Evolutionary conservation across 176 grass and related monocot species (phyloP).

Genomic region (Zoysia pacifica): DNA sequence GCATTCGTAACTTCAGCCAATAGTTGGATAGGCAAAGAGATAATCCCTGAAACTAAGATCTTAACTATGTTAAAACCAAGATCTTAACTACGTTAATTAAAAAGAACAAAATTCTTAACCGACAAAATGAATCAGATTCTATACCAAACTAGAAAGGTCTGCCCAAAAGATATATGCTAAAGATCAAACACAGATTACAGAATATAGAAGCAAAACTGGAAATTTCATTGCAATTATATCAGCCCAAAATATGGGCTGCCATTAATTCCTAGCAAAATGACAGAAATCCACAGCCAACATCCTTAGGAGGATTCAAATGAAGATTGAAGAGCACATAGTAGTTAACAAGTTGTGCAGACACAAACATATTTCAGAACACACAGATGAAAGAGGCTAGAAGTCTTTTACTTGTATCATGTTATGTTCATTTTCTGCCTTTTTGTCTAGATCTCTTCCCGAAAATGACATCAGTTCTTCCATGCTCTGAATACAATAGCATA

Average conservation of each 20-base stretch:
- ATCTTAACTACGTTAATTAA: too few species aligned
- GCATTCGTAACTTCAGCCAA: background rate
- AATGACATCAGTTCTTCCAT: conserved; percentile 80
- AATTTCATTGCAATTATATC: conserved; percentile 18
- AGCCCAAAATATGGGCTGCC: background rate
- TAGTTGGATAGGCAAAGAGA: background rate
- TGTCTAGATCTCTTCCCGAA: conserved; percentile 56
- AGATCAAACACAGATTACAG: background rate
- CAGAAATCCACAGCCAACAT: conserved; percentile 2
- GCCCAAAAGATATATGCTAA: background rate
- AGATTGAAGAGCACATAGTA: background rate
- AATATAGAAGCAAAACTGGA: background rate
- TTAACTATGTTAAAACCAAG: too few species aligned
- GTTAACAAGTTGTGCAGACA: conserved; percentile 19
- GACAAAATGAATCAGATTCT: background rate
- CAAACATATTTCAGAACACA: conserved; percentile 4
- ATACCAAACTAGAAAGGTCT: background rate
- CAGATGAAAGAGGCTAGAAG: conserved; percentile 13
- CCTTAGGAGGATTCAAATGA: too few species aligned
- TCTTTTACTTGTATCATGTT: conserved; percentile 46
- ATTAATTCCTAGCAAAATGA: background rate
- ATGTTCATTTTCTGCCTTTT: conserved; percentile 46
- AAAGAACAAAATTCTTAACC: background rate
- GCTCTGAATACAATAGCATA: conserved; percentile 58
- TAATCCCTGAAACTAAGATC: background rate